A percentile compares a stretch with the other conserved stretches of the same genome.
phyloP scores from a whole-genome alignment of 2,329 filamentous ascomycete species.

The Xylaria sp. region DNA sequence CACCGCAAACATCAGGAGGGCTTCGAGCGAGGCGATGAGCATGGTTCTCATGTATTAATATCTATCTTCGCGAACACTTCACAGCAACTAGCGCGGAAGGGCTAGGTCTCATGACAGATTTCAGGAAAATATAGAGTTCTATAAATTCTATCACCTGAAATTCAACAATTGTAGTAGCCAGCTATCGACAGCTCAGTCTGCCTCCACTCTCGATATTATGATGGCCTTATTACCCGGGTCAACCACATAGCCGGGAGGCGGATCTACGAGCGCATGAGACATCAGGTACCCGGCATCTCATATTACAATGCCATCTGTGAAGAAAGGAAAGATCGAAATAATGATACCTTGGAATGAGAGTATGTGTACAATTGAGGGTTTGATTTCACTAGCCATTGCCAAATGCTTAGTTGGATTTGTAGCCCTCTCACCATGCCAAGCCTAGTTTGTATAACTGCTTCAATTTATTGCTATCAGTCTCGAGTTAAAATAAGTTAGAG shows the following conservation, averaged over 20 bases:
- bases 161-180: background rate
- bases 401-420: too few relatives aligned
- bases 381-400: too few relatives aligned
- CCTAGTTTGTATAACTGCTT: too few relatives aligned
- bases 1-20: background rate
- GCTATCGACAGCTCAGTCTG: background rate
- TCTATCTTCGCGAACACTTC: background rate
- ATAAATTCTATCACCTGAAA: background rate
- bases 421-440: too few relatives aligned
- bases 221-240: constrained; percentile 14
- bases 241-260: constrained; percentile 20
- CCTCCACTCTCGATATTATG: constrained; percentile 8
- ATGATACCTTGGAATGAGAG: too few relatives aligned
- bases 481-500: too few relatives aligned
- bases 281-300: constrained; percentile 1
- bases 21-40: background rate
- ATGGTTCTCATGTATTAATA: background rate
- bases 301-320: background rate
- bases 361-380: too few relatives aligned
- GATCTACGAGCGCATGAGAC: constrained; percentile 1
- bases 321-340: background rate
- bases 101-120: background rate
- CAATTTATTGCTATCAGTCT: too few relatives aligned
- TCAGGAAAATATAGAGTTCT: background rate
- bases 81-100: too few relatives aligned